Conservation (phyloP, 805 yeast genomes). For the Candida anglica region DNA sequence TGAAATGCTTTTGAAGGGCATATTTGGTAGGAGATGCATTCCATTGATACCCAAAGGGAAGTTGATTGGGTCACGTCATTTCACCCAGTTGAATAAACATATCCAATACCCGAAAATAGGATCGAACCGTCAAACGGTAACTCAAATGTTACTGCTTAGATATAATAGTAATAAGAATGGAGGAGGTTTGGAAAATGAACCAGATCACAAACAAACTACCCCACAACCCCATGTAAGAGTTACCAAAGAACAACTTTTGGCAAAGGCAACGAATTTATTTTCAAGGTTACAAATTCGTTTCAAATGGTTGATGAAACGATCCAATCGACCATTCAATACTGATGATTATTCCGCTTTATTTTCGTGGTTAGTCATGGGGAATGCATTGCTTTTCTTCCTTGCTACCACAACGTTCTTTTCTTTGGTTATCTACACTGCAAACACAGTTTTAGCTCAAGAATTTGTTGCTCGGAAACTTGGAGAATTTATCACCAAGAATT, state of each 20-base stretch:
- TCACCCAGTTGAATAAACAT: too few relatives aligned
- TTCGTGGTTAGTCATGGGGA: slow-evolving; percentile 90
- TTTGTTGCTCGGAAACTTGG: slow-evolving; percentile 80
- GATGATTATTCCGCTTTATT: slow-evolving; percentile 89
- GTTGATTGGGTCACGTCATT: too few relatives aligned
- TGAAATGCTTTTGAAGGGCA: too few relatives aligned
- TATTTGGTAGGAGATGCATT: too few relatives aligned
- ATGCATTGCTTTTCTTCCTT: slow-evolving; percentile 68
- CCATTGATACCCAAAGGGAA: too few relatives aligned
- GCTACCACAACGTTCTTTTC: slow-evolving; percentile 95
- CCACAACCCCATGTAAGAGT: too few relatives aligned
- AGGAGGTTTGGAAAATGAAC: too few relatives aligned
- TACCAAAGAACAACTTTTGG: slow-evolving; percentile 21
- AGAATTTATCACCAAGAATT: slow-evolving; percentile 75
- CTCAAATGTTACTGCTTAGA: too few relatives aligned
- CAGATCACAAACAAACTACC: too few relatives aligned
- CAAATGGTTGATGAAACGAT: slow-evolving; percentile 73
- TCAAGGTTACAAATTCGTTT: slow-evolving; percentile 33
- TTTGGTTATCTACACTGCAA: slow-evolving; percentile 66
- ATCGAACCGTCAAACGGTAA: too few relatives aligned
- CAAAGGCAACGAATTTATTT: slow-evolving; percentile 24
- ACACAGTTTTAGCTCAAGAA: slow-evolving; percentile 87
- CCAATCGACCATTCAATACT: slow-evolving; percentile 81
- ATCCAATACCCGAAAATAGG: too few relatives aligned
- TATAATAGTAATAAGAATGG: too few relatives aligned